Evolutionary conservation across 495 filamentous ascomycete species (phyloP), one percentile per base, ranked within the genome.

Genomic region (Neurospora sp.): DNA sequence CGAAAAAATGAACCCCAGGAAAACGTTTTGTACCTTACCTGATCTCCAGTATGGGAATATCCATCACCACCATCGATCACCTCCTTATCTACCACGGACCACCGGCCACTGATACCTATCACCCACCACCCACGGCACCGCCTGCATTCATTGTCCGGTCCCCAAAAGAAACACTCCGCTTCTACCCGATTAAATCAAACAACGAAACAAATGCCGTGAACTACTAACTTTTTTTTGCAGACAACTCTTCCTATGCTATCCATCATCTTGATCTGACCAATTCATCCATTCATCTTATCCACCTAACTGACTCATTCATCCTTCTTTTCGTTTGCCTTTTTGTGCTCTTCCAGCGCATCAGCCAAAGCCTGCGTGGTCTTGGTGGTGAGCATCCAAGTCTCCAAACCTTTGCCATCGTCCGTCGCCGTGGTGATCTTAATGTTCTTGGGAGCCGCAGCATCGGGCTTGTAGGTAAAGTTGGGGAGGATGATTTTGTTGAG

Each of bases 401-500:
- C 88, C 18, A 88, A 75, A 5, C 82, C 80, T 38, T 80, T 82
- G 3, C 86, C 87, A 20, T 83, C 80, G 69, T 88, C 82, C 45
- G 82, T 82, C 2, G 87, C 83, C 3, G 89, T 85, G 37, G 85
- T 78, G 48, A 92, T 80, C 71, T 88, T 88, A 45, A 91, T 82
- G 35, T 84, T 87, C 77, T 88, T 91, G 27, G 81, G 82, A 6
- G 79, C 82, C 16, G 72, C 68, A n/a, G 75, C 65, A 6, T 82
- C 81, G 6, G 80, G 76, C 69, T 84, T 85, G 80, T 93, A 94
- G 2, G 83, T 84, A 9, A 90, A 80, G 16, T 85, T 81, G 35
- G 88, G 83, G 40, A 90, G 84, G 22, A 94, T 77, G 16, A 82
- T 76, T 44, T 90, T 87, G 82, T 94, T 94, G 71, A 94, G 77